Conservation (phyloP, 2,329 filamentous ascomycete species). For the Nothomitra cinnamomea region DNA sequence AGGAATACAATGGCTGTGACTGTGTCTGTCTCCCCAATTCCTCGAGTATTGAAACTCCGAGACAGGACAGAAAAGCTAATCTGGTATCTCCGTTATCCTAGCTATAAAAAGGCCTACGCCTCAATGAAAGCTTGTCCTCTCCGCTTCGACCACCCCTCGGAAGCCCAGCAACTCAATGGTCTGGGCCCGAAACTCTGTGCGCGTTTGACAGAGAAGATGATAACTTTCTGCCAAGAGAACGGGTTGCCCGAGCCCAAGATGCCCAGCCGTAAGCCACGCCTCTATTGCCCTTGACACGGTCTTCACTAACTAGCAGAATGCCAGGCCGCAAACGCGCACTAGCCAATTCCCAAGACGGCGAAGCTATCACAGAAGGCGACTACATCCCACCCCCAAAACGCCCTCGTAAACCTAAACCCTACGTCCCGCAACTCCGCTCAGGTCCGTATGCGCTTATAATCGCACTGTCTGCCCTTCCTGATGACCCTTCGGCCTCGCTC, state of each 20-base stretch:
- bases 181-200: slow-evolving; percentile 57
- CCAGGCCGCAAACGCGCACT: slow-evolving; percentile 8
- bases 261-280: slow-evolving; percentile 27
- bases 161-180: slow-evolving; percentile 55
- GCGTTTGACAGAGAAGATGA: slow-evolving; percentile 42
- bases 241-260: slow-evolving; percentile 49
- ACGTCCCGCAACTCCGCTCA: slow-evolving; percentile 56
- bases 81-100: slow-evolving; percentile 14
- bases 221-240: slow-evolving; percentile 44
- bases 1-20: slow-evolving; percentile 52
- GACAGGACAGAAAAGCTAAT: not conserved
- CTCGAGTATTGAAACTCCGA: not conserved
- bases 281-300: slow-evolving; percentile 7
- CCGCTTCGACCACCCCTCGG: slow-evolving; percentile 51
- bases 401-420: slow-evolving; percentile 38
- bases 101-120: slow-evolving; percentile 59
- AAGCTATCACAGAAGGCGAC: slow-evolving; percentile 18
- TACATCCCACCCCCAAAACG: slow-evolving; percentile 32
- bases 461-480: slow-evolving; percentile 42
- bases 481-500: slow-evolving; percentile 38
- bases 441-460: slow-evolving; percentile 58
- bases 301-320: slow-evolving; percentile 4
- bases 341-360: slow-evolving; percentile 16
- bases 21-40: slow-evolving; percentile 19
- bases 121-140: slow-evolving; percentile 61